Evolutionary conservation across 768 basidiomycete species (phyloP), one percentile per base, ranked within the genome.

Genomic region (Asterophora parasitica): DNA sequence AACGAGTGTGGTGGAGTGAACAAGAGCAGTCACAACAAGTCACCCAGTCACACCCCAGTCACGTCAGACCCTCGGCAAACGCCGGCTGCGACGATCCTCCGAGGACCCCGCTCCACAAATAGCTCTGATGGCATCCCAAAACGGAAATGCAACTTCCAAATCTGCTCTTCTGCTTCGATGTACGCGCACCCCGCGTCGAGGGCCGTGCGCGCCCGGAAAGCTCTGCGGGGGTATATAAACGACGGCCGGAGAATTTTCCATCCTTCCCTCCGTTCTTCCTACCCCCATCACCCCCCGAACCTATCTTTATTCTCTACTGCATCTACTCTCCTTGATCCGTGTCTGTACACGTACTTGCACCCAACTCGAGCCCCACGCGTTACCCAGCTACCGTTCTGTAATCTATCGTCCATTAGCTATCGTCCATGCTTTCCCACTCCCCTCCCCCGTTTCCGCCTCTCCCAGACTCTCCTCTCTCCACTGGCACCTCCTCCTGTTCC

Each of bases 321-420:
- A 44, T 52, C 35, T 46, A 30, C 30, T 30, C 3, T 10, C 30
- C 26, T 44, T 34, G 12, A 23, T 19, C 41, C 31, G 17, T 16
- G 10, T 19, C 41, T 16, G 17, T 32, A 38, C 16, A 51, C 48
- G 49, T 50, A 50, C 50, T 42, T 33, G 39, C 42, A 49, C 41
- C 46, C 50, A 47, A 52, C 43, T n/a, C n/a, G n/a, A 27, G 13
- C 42, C 42, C 34, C 40, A 37, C 34, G 44, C 50, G 50, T 52
- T 20, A 52, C 45, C 37, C 38, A 41, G 12, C 34, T 16, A 7
- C 36, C 23, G 11, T 35, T 39, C 38, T 23, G 23, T n/a, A 23
- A 23, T 6, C 23, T 39, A 39, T 39, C 20, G 11, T 9, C 8
- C 30, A 31, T 9, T 23, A 23, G 23, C 30, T 39, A 17, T 12